phyloP scores from a whole-genome alignment of 1,284 basidiomycete genomes.

The Ustilago bromivora region DNA sequence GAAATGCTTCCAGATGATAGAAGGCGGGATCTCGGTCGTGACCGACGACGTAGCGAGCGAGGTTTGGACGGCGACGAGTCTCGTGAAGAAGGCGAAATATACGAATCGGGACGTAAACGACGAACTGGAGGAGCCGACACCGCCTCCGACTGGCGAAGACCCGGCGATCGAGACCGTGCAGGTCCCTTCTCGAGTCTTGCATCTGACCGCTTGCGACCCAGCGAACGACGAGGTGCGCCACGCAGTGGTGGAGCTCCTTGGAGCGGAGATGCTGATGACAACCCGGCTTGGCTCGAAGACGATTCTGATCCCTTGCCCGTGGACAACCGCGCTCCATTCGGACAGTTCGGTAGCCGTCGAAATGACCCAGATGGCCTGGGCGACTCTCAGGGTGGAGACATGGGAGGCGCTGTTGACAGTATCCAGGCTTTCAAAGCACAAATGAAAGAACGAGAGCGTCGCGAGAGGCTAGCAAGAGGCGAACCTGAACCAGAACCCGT shows the following conservation, averaged over 20 bases:
- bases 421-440: conserved; percentile 91
- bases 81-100: conserved; percentile 49
- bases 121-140: conserved; percentile 48
- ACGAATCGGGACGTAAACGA: conserved; percentile 52
- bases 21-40: conserved; percentile 33
- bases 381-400: conserved; percentile 22
- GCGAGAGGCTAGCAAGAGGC: conserved; percentile 63
- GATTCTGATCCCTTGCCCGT: conserved; percentile 71
- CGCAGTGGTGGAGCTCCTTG: conserved; percentile 44
- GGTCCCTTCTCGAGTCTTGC: conserved; percentile 41
- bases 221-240: conserved; percentile 42
- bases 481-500: conserved; percentile 30
- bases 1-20: conserved; percentile 45
- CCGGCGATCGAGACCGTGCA: conserved; percentile 43
- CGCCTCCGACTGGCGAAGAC: conserved; percentile 52
- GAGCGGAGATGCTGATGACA: conserved; percentile 77
- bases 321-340: conserved; percentile 50
- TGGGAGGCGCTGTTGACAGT: conserved; percentile 73
- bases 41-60: conserved; percentile 43
- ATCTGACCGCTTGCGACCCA: conserved; percentile 42
- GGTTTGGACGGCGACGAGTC: conserved; percentile 44
- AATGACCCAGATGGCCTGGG: conserved; percentile 26
- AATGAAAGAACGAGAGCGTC: conserved; percentile 83
- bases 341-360: conserved; percentile 69
- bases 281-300: conserved; percentile 92